A percentile compares a stretch with the other conserved stretches of the same genome.
Evolutionary conservation across 345 rosid species (phyloP).

Genomic region (Syzygium jambos): DNA sequence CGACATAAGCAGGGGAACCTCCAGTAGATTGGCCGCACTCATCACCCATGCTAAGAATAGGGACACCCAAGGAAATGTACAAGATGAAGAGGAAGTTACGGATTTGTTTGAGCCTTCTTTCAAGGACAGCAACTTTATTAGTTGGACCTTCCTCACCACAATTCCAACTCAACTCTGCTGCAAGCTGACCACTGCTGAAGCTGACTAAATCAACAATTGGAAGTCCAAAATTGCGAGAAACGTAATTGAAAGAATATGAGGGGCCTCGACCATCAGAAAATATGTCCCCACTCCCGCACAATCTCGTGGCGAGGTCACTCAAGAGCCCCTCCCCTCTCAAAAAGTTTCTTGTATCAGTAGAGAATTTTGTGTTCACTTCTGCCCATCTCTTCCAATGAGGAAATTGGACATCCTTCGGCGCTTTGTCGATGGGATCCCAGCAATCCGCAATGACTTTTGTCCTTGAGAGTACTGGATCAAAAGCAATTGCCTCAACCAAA

Average conservation of each 20-base stretch:
- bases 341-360: constrained; percentile 60
- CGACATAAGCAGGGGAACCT: constrained; percentile 49
- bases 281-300: constrained; percentile 87
- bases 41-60: constrained; percentile 92
- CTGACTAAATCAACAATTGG: constrained; percentile 86
- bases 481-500: constrained; percentile 77
- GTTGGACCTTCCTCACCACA: constrained; percentile 97
- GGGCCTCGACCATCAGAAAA: constrained; percentile 87
- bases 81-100: constrained; percentile 73
- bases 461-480: constrained; percentile 75
- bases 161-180: constrained; percentile 85
- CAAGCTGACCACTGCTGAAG: constrained; percentile 44
- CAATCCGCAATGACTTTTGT: constrained; percentile 75
- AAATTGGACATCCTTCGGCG: constrained; percentile 36
- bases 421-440: constrained; percentile 47
- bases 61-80: constrained; percentile 70
- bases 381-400: constrained; percentile 97
- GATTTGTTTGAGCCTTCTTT: constrained; percentile 75
- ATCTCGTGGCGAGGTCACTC: constrained; percentile 77
- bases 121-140: constrained; percentile 50
- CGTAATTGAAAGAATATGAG: constrained; percentile 64
- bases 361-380: constrained; percentile 60
- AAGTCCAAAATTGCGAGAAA: constrained; percentile 72
- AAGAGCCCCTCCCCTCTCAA: constrained; percentile 62
- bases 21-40: constrained; percentile 81